Evolutionary conservation across 768 basidiomycete species (phyloP).

Genomic region (Amanita exitialis): DNA sequence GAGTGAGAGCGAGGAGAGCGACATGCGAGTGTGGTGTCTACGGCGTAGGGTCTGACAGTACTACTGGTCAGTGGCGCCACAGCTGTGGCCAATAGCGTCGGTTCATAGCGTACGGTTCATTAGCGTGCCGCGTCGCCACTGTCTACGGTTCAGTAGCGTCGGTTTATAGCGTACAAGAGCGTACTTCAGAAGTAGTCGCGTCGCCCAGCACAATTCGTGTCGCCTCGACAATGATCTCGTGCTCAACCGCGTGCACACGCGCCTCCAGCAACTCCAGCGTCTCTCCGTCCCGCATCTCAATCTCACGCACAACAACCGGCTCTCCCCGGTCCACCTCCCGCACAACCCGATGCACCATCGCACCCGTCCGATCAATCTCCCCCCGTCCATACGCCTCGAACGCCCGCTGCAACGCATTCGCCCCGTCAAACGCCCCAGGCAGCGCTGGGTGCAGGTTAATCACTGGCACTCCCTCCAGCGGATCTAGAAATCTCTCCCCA

Average conservation of each 20-base stretch:
- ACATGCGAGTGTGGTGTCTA: constrained; percentile 4
- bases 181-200: too few species aligned
- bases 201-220: constrained; percentile 61
- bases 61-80: too few species aligned
- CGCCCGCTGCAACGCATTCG: constrained; percentile 83
- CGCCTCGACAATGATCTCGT: constrained; percentile 85
- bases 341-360: constrained; percentile 92
- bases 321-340: constrained; percentile 90
- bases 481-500: constrained; percentile 68
- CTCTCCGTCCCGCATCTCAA: constrained; percentile 68
- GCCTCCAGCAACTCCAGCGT: constrained; percentile 60
- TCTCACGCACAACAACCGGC: constrained; percentile 73
- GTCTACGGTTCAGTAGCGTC: constrained; percentile 20
- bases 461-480: constrained; percentile 58
- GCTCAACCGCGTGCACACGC: constrained; percentile 76
- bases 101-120: too few species aligned
- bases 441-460: constrained; percentile 97
- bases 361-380: constrained; percentile 69
- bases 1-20: background rate
- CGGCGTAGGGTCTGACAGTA: too few species aligned
- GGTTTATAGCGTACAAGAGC: too few species aligned
- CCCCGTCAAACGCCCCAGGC: constrained; percentile 93
- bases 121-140: too few species aligned
- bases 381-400: constrained; percentile 82
- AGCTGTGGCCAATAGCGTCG: too few species aligned